Evolutionary conservation across 2,329 filamentous ascomycete species (phyloP).

Genomic region (Stylonectria norvegica): DNA sequence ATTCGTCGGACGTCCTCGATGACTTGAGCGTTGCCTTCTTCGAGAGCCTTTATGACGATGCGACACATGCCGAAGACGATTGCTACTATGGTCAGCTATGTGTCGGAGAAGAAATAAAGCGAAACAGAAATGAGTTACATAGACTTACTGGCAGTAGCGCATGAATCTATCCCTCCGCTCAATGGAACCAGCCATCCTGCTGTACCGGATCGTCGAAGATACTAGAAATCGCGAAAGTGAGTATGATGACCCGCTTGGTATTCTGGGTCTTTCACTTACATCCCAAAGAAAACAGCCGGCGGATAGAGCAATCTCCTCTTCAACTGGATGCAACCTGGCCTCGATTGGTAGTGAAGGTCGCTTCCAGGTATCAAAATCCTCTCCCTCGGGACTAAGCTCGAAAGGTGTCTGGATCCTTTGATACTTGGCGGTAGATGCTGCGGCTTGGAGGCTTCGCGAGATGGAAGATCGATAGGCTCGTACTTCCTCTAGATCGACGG

Average conservation of each 20-base stretch:
- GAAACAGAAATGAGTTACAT: no score
- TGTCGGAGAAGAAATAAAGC: no score
- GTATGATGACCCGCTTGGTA: no score
- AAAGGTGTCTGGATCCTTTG: slow-evolving; percentile 20
- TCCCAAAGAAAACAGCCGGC: slow-evolving; percentile 45
- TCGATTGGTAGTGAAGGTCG: slow-evolving; percentile 28
- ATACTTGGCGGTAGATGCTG: slow-evolving; percentile 24
- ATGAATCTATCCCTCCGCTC: background rate
- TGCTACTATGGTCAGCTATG: no score
- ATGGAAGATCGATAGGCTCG: slow-evolving; percentile 54
- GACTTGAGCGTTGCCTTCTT: slow-evolving; percentile 16
- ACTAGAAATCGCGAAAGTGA: no score
- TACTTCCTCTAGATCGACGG: slow-evolving; percentile 69
- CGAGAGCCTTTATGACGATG: slow-evolving; percentile 37
- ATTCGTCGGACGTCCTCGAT: slow-evolving; percentile 38
- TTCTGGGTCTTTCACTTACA: no score
- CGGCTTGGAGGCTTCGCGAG: slow-evolving; percentile 57
- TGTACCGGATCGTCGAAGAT: background rate
- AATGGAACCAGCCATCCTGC: background rate
- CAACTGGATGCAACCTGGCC: slow-evolving; percentile 17
- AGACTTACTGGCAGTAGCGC: background rate
- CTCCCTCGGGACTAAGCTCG: slow-evolving; percentile 32
- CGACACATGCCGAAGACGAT: slow-evolving; percentile 49
- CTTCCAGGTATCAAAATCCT: slow-evolving; percentile 25
- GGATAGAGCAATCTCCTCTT: slow-evolving; percentile 22